A percentile compares a stretch with the other conserved stretches of the same genome.
phyloP scores from a whole-genome alignment of 768 basidiomycete species.

The Rhizopogon rudus region DNA sequence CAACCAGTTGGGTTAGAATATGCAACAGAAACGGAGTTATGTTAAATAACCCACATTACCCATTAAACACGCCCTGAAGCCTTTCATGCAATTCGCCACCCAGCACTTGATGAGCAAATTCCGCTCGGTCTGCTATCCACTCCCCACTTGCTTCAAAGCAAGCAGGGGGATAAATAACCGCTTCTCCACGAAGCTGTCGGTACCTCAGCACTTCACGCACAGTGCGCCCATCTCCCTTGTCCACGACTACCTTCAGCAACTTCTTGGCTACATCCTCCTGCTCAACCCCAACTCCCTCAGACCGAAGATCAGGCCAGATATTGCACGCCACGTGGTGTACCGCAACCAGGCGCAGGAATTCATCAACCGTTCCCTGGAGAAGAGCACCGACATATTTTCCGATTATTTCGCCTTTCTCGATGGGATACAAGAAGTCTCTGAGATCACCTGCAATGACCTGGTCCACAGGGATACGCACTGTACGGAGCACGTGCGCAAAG shows the following conservation, averaged over 20 bases:
- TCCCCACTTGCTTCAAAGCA: constrained; percentile 39
- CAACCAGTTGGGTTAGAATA: background rate
- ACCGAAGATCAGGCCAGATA: constrained; percentile 64
- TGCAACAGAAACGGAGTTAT: background rate
- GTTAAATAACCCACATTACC: background rate
- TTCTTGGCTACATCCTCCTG: constrained; percentile 25
- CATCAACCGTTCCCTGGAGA: constrained; percentile 35
- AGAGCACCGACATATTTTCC: constrained; percentile 61
- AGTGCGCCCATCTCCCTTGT: constrained; percentile 41
- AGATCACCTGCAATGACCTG: constrained; percentile 50
- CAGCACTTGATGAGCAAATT: background rate
- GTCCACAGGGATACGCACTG: constrained; percentile 45
- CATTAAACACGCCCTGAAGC: background rate
- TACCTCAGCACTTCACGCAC: constrained; percentile 57
- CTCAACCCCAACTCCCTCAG: constrained; percentile 10
- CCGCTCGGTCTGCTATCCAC: background rate
- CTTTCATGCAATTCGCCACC: constrained; percentile 4
- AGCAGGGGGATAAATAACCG: constrained; percentile 39
- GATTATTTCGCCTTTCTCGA: constrained; percentile 58
- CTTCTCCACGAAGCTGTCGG: constrained; percentile 37
- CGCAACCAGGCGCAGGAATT: constrained; percentile 63
- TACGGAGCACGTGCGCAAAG: constrained; percentile 57
- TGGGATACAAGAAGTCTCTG: constrained; percentile 65
- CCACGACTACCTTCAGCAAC: constrained; percentile 47
- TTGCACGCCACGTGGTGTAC: constrained; percentile 74